Evolutionary conservation across 2,329 filamentous ascomycete species (phyloP).

Genomic region (Xylaria sp.): DNA sequence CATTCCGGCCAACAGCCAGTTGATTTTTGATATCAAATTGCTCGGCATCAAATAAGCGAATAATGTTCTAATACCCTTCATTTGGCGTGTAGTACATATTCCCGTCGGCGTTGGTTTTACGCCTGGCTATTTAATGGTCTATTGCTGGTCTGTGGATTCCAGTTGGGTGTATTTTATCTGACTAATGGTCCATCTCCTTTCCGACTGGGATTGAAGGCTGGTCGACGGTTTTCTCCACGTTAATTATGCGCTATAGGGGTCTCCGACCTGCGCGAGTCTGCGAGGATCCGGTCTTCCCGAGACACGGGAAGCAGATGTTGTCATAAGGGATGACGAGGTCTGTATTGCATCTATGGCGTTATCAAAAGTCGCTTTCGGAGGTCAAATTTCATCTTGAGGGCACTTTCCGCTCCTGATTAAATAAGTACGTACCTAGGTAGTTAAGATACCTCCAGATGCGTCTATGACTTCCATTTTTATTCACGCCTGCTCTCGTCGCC

Average conservation of each 20-base stretch:
- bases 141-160: constrained; percentile 43
- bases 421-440: constrained; percentile 14
- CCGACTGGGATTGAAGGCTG: constrained; percentile 19
- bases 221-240: constrained; percentile 23
- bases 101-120: constrained; percentile 16
- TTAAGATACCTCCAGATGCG: constrained; percentile 38
- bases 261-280: constrained; percentile 60
- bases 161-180: constrained; percentile 46
- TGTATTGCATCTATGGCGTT: constrained; percentile 64
- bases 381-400: constrained; percentile 22
- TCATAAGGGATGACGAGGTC: constrained; percentile 62
- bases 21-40: constrained; percentile 92
- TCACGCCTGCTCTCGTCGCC: neutral
- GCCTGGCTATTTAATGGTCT: constrained; percentile 22
- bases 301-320: constrained; percentile 54
- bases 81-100: constrained; percentile 24
- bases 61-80: constrained; percentile 15
- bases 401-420: constrained; percentile 4
- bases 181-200: constrained; percentile 36
- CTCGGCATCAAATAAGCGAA: constrained; percentile 79
- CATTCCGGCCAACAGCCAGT: constrained; percentile 89
- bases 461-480: constrained; percentile 12
- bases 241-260: constrained; percentile 54
- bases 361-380: constrained; percentile 49
- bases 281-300: constrained; percentile 52